These are phyloP conservation scores for Trametes polyzona DNA, from an alignment of 1,284 basidiomycete species.

Conservation along the genomic window DNA sequence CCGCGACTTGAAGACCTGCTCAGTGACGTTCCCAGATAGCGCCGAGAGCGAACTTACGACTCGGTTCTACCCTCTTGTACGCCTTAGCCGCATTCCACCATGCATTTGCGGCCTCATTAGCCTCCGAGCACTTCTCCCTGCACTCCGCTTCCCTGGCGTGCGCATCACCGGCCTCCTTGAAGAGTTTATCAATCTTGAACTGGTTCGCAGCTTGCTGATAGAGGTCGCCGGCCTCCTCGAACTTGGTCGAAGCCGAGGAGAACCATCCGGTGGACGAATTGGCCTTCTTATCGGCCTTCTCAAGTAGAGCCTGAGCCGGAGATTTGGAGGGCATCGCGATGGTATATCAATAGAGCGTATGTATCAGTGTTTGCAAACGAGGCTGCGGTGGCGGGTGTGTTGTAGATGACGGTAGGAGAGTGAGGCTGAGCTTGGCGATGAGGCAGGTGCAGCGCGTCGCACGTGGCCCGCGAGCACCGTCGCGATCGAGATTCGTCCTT, in stretches of 20 bases:
- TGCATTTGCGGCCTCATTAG: conserved; percentile 92
- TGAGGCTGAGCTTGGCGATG: conserved; percentile 8
- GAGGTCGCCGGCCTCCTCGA: conserved; percentile 92
- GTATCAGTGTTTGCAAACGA: not conserved
- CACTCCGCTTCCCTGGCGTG: conserved; percentile 92
- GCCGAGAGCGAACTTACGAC: conserved; percentile 55
- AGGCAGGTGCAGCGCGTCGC: conserved; percentile 23
- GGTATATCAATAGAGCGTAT: not conserved
- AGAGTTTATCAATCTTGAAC: conserved; percentile 93
- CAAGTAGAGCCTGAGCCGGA: conserved; percentile 69
- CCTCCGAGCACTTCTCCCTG: conserved; percentile 83
- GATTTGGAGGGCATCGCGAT: conserved; percentile 53
- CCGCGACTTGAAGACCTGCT: conserved; percentile 70
- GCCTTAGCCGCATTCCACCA: conserved; percentile 97
- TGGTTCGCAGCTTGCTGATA: conserved; percentile 95
- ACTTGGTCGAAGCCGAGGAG: conserved; percentile 78
- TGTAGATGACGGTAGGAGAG: not conserved
- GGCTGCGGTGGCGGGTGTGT: not conserved
- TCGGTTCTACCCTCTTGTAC: conserved; percentile 87
- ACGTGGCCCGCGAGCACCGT: conserved; percentile 20
- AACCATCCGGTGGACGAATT: conserved; percentile 87
- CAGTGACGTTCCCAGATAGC: not conserved
- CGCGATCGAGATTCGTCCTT: conserved; percentile 24
- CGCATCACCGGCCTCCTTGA: conserved; percentile 89
- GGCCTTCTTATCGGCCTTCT: conserved; percentile 93